Percentiles rank a stretch among this genome's conserved stretches.
Conservation (phyloP, 768 basidiomycete genomes). For the Suillus subalutaceus region DNA sequence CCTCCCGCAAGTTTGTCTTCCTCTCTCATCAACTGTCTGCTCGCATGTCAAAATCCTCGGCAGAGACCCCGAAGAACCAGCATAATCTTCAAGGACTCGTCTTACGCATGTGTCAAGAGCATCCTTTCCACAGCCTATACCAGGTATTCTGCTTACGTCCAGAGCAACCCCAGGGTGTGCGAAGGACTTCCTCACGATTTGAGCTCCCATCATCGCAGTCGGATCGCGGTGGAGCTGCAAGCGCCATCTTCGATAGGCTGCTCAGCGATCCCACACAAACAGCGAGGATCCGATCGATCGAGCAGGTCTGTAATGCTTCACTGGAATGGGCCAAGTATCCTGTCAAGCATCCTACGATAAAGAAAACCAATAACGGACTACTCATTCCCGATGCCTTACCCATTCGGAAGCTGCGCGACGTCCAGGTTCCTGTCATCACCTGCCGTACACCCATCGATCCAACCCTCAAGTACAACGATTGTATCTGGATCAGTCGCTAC, state of each 20-base stretch:
- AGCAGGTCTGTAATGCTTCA: conserved; percentile 64
- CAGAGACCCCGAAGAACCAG: conserved; percentile 46
- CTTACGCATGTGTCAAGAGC: conserved; percentile 79
- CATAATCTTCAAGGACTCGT: conserved; percentile 64
- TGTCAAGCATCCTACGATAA: conserved; percentile 39
- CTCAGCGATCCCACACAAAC: conserved; percentile 41
- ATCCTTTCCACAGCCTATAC: conserved; percentile 93
- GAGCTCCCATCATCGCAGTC: conserved; percentile 47
- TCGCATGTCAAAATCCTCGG: conserved; percentile 60
- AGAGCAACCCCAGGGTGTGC: conserved; percentile 26
- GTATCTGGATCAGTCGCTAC: conserved; percentile 72
- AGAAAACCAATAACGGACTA: conserved; percentile 29
- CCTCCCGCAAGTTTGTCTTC: conserved; percentile 89
- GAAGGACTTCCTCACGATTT: conserved; percentile 52
- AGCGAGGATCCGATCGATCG: conserved; percentile 52
- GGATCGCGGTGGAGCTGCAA: conserved; percentile 68
- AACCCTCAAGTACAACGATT: conserved; percentile 65
- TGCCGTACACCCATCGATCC: conserved; percentile 68
- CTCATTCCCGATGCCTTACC: conserved; percentile 47
- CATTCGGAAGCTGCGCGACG: conserved; percentile 51
- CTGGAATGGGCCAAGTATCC: conserved; percentile 73
- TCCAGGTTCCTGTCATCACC: conserved; percentile 87
- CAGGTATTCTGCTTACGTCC: conserved; percentile 79
- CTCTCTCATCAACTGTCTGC: conserved; percentile 94
- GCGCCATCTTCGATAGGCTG: conserved; percentile 59